Base-by-base conservation (phyloP, 495 filamentous ascomycete species). In the Daldinia loculata region DNA sequence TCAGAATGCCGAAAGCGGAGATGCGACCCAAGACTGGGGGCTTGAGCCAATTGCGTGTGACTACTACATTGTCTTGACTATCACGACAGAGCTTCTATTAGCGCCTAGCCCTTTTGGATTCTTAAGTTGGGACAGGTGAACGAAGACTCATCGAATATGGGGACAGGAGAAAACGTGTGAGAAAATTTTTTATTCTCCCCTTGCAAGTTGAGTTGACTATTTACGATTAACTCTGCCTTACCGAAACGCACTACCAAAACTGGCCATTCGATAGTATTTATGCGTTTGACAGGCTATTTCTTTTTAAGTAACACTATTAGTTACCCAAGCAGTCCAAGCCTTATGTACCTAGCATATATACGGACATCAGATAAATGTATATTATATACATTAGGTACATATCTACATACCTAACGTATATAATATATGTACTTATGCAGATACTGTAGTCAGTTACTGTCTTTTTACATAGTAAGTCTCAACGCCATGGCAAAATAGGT, bases 81-180 rank as follows among this genome's bases (percentile, higher is more conserved):
- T 72, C 66, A 72, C 70, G 70, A 72, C 70, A 69, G 70, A 69
- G 53, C 65, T 66, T 67, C 65, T 72, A 66, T 68, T 72, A 69
- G 70, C 70, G 70, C 70, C 65, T 69, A 57, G 66, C 65, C 64
- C 61, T 53, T 67, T 48, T 60, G 69, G 55, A 19, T 63, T 66
- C 62, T 56, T 56, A 50, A 61, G 60, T 72, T 52, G 48, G 64
- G 61, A 62, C 50, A 62, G 55, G 60, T 57, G 22, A 66, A 62
- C 61, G 48, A 56, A 24, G 17, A 71, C 50, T 61, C 32, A 51
- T 56, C 26, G 51, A 57, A 63, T 45, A 66, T 63, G 66, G 60
- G 34, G 53, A 36, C 43, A 27, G 55, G 32, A 15, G 29, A 59
- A 63, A 56, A 36, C 8, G 17, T 41, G 3, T 56, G 34, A 52